Conservation (phyloP, 257 asterid genomes). For the Fraxinus quadrangulata region DNA sequence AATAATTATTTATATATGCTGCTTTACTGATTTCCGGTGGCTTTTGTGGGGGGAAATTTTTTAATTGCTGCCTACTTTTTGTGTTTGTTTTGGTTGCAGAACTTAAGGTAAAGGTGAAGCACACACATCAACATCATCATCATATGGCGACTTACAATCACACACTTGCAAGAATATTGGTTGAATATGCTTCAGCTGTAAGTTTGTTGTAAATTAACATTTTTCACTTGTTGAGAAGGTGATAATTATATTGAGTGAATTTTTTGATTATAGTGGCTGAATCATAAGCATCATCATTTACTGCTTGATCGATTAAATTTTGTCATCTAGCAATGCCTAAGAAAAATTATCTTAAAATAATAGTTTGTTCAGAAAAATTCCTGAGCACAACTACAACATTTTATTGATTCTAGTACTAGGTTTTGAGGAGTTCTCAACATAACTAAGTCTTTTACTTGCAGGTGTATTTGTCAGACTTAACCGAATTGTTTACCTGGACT, state of each 20-base stretch:
- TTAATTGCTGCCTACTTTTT: constrained; percentile 2
- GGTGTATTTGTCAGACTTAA: constrained; percentile 95
- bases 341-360: background rate
- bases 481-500: constrained; percentile 89
- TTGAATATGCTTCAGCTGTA: constrained; percentile 96
- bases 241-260: background rate
- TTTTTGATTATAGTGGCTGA: background rate
- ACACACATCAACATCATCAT: constrained; percentile 28
- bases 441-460: constrained; percentile 35
- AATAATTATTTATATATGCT: background rate
- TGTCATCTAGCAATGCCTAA: constrained; percentile 7
- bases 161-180: constrained; percentile 77
- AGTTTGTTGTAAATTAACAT: constrained; percentile 37
- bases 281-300: background rate
- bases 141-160: constrained; percentile 54
- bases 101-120: constrained; percentile 52
- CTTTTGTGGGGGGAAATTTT: background rate
- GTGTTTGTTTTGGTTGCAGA: constrained; percentile 45
- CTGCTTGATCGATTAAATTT: constrained; percentile 8
- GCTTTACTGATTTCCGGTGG: constrained; percentile 3
- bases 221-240: constrained; percentile 17
- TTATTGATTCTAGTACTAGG: constrained; percentile 11
- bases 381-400: background rate
- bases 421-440: constrained; percentile 12
- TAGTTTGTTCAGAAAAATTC: background rate